Evolutionary conservation across 2,329 filamentous ascomycete genomes (phyloP), one percentile per base, ranked within the genome.

Genomic region (Hypoxylon sp.): DNA sequence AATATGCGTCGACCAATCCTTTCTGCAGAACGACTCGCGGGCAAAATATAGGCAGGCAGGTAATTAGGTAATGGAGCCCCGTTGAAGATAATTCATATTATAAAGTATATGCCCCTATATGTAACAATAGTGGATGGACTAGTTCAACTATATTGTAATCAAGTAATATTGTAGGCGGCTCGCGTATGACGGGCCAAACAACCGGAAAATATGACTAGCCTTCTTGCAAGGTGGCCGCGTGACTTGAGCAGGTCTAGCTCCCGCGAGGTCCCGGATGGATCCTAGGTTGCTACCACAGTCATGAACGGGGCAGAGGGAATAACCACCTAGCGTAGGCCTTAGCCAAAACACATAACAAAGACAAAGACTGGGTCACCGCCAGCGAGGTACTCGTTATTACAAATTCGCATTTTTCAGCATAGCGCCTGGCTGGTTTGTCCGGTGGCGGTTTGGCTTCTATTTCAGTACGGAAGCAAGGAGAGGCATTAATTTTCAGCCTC

Each of bases 311-410:
- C 40, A 64, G 53, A 53, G 11, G 45, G 30, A 53, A 42, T 40
- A n/a, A 28, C 26, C 44, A 22, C 51, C n/a, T n/a, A n/a, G n/a
- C n/a, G n/a, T 38, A 51, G 18, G 22, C 42, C 52, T 52, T 67
- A 61, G 64, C 64, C 28, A 57, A 61, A 40, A 45, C 60, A 46
- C 61, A 51, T 66, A 64, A 46, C 46, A 16, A 54, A 32, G n/a
- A n/a, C n/a, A n/a, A n/a, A n/a, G n/a, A n/a, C n/a, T n/a, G n/a
- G n/a, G n/a, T n/a, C n/a, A n/a, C n/a, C n/a, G n/a, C n/a, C 36
- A 48, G 30, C 52, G 50, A 51, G 45, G 36, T 55, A 52, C 44
- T 38, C 50, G 40, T 36, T 62, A 62, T 53, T 52, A 24, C 48
- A 28, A 52, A 52, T 33, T 30, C 16, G 4, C 24, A 26, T 12